These are phyloP conservation scores for Tillandsia leiboldiana DNA, from an alignment of 176 grass and related monocot species.

Conservation along the genomic window DNA sequence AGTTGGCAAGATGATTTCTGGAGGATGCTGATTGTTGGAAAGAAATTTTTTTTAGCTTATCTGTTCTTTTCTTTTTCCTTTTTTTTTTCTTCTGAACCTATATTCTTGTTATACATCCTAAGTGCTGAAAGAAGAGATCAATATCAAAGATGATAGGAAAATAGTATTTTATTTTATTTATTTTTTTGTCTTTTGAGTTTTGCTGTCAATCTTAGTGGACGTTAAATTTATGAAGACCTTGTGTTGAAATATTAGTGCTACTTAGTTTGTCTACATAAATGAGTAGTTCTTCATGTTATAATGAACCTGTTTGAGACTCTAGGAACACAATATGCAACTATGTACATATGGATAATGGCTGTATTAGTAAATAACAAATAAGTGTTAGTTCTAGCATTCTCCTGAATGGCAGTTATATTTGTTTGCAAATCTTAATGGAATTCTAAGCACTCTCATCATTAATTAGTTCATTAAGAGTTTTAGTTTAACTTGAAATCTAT, in stretches of 20 bases:
- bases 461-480: too few species aligned
- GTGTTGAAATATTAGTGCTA: background rate
- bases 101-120: background rate
- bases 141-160: too few species aligned
- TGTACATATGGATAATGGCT: background rate
- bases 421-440: background rate
- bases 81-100: background rate
- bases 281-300: background rate
- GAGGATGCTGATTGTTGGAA: background rate
- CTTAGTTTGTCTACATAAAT: background rate
- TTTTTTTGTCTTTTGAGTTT: background rate
- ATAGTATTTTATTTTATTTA: too few species aligned
- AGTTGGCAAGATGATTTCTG: background rate
- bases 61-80: background rate
- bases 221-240: background rate
- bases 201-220: background rate
- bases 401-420: background rate
- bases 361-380: background rate
- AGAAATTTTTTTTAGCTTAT: background rate
- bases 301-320: background rate
- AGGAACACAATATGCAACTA: background rate
- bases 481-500: too few species aligned
- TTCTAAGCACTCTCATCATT: too few species aligned
- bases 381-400: too few species aligned
- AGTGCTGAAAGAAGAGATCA: too few species aligned